These are phyloP conservation scores for Stemphylium beticola DNA, from an alignment of 2,329 filamentous ascomycete species.

Conservation along the genomic window DNA sequence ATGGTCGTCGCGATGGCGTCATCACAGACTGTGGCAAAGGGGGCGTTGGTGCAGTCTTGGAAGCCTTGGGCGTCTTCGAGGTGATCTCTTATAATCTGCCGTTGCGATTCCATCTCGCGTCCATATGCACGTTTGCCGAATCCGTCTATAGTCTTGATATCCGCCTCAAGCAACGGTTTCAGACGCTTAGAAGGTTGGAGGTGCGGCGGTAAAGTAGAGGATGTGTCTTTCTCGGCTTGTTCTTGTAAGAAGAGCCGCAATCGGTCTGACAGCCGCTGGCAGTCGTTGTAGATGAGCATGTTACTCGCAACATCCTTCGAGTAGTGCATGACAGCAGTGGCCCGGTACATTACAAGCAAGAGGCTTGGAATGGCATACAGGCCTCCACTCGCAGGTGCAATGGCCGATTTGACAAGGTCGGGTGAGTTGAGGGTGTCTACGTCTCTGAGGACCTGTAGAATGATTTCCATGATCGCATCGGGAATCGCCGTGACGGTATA, in stretches of 20 bases:
- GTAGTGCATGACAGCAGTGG: conserved; percentile 78
- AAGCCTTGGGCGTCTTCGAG: conserved; percentile 70
- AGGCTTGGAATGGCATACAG: conserved; percentile 76
- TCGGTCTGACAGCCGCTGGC: conserved; percentile 62
- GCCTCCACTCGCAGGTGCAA: conserved; percentile 71
- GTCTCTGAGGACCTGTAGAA: conserved; percentile 59
- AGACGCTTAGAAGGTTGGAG: conserved; percentile 48
- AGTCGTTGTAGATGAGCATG: conserved; percentile 71
- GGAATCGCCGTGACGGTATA: conserved; percentile 91
- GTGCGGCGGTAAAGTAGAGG: conserved; percentile 37
- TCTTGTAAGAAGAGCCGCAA: conserved; percentile 57
- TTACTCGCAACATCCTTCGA: conserved; percentile 63
- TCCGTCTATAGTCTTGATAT: conserved; percentile 62
- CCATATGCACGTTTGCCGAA: conserved; percentile 68
- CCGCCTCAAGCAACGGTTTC: conserved; percentile 58
- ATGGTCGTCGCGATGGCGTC: conserved; percentile 64
- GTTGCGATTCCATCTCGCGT: conserved; percentile 69
- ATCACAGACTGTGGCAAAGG: conserved; percentile 66
- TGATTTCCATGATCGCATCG: conserved; percentile 73
- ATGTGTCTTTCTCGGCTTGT: conserved; percentile 46
- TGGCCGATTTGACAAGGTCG: conserved; percentile 56
- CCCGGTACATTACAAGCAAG: conserved; percentile 78
- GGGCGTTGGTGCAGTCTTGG: conserved; percentile 62
- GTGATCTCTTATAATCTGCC: conserved; percentile 66
- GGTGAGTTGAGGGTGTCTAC: conserved; percentile 62